A percentile compares a stretch with the other conserved stretches of the same genome.
These are phyloP conservation scores for Leishmania braziliensis DNA, from an alignment of 208 protist genomes.

Conservation along the genomic window DNA sequence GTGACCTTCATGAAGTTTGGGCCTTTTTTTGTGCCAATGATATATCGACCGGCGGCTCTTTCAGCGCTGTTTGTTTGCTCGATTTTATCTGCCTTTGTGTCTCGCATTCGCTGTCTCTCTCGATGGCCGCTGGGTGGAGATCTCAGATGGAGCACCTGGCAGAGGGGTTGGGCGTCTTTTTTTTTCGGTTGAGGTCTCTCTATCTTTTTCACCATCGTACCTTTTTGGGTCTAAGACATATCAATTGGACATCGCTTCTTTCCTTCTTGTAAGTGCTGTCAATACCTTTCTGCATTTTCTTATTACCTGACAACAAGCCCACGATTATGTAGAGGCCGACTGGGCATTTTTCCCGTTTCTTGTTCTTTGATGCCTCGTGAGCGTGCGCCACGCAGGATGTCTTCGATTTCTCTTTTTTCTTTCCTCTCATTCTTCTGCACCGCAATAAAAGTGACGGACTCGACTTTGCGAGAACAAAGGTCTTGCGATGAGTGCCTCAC, in stretches of 20 bases:
- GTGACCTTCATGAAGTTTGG: not conserved
- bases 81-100: not conserved
- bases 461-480: slow-evolving; percentile 2
- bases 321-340: not conserved
- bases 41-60: not conserved
- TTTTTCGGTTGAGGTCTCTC: not conserved
- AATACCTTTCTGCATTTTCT: not conserved
- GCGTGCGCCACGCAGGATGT: not conserved
- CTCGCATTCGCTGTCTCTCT: not conserved
- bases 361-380: not conserved
- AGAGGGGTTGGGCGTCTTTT: not conserved
- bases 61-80: not conserved
- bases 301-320: not conserved
- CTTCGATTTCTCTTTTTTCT: not conserved
- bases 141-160: not conserved
- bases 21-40: slow-evolving; percentile 9
- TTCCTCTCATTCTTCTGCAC: not conserved
- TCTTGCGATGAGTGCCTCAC: slow-evolving; percentile 7
- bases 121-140: not conserved
- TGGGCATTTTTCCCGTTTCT: not conserved
- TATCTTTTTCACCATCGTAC: not conserved
- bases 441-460: not conserved
- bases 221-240: not conserved
- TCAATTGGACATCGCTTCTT: not conserved
- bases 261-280: no score